A percentile compares a stretch with the other conserved stretches of the same genome.
Conservation (phyloP, 306 rosid species). For the Potentilla sterilis region DNA sequence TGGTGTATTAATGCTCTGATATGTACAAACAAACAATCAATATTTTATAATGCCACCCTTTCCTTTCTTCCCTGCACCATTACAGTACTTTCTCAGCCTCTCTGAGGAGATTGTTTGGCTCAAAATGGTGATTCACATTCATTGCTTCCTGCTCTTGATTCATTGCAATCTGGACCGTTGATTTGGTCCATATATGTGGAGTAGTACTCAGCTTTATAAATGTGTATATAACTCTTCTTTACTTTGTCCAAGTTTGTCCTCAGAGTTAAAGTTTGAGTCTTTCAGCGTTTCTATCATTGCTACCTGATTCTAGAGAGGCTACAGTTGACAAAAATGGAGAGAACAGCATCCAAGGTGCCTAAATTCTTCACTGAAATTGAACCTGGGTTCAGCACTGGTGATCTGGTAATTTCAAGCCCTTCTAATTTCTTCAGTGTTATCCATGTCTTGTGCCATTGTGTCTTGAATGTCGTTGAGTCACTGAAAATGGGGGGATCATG, state of each 20-base stretch:
- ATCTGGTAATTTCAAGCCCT: neutral
- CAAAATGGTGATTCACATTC: neutral
- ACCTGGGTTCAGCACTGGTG: neutral
- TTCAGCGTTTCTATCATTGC: neutral
- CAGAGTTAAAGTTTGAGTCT: neutral
- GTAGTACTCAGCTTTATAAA: neutral
- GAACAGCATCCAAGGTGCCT: neutral
- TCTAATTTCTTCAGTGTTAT: neutral
- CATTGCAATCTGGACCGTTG: neutral
- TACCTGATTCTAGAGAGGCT: neutral
- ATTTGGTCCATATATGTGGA: neutral
- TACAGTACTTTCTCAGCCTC: neutral
- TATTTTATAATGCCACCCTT: neutral
- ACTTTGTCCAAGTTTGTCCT: neutral
- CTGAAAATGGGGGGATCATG: neutral
- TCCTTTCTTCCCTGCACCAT: neutral
- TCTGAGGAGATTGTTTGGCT: neutral
- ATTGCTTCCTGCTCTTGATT: no score
- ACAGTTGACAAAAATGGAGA: neutral
- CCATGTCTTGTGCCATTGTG: no score
- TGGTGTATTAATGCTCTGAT: neutral
- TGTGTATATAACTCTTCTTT: neutral
- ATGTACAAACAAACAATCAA: neutral
- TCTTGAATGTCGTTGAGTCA: neutral
- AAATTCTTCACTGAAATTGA: neutral